These are phyloP conservation scores for Paraleonurus japonicus DNA, from an alignment of 257 asterid species.

Conservation along the genomic window DNA sequence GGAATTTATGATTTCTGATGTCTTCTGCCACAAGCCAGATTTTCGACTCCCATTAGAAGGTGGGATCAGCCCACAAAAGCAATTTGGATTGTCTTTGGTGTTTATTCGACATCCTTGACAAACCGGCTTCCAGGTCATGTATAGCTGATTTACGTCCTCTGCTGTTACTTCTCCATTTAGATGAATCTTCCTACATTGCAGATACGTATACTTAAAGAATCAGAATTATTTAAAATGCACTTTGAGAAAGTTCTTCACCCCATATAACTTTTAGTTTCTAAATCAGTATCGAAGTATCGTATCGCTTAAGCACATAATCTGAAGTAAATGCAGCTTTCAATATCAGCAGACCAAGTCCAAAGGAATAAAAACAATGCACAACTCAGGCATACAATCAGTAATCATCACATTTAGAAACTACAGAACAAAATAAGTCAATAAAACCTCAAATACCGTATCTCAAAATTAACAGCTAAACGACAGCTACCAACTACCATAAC, in stretches of 20 bases:
- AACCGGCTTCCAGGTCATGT: conserved; percentile 77
- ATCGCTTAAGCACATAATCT: not conserved
- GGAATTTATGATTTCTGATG: conserved; percentile 70
- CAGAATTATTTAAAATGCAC: not conserved
- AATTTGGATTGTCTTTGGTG: conserved; percentile 94
- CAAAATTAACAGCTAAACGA: not conserved
- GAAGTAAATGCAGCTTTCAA: conserved; percentile 20
- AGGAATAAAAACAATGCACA: not conserved
- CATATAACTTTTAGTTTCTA: conserved; percentile 6
- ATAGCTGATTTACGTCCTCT: conserved; percentile 76
- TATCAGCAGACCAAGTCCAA: conserved; percentile 5
- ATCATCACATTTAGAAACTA: not conserved
- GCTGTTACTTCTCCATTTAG: conserved; percentile 55
- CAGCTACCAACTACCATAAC: not conserved
- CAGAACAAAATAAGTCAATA: not conserved
- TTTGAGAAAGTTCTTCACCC: conserved; percentile 4
- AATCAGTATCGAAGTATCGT: not conserved
- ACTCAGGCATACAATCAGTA: not conserved
- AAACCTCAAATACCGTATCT: not conserved
- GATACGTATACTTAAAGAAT: conserved; percentile 14
- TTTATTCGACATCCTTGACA: conserved; percentile 96
- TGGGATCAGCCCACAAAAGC: conserved; percentile 93
- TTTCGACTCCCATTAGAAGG: conserved; percentile 81
- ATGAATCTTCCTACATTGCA: conserved; percentile 64
- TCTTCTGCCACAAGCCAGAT: conserved; percentile 94